Conservation (phyloP, 257 asterid genomes). For the Anisodus acutangulus region DNA sequence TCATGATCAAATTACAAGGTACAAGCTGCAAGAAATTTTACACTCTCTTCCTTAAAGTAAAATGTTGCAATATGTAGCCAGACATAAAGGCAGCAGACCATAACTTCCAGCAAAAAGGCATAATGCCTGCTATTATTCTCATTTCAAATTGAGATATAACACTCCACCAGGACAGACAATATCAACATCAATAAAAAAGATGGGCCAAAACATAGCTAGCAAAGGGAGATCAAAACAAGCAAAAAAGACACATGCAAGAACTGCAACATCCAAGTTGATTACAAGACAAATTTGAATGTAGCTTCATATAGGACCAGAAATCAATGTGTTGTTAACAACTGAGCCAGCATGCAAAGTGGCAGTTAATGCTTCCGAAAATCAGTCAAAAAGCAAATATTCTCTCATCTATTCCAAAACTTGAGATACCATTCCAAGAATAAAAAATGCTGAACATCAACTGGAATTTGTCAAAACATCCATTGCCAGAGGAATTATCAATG, state of each 20-base stretch:
- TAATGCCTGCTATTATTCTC: background rate
- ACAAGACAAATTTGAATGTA: background rate
- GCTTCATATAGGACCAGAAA: background rate
- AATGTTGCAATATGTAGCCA: background rate
- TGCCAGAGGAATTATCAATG: background rate
- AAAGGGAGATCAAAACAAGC: background rate
- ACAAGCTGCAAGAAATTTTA: background rate
- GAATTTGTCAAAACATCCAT: background rate
- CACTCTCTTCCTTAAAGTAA: background rate
- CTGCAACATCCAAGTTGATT: background rate
- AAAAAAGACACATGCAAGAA: background rate
- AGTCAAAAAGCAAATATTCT: background rate
- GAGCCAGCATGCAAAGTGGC: background rate
- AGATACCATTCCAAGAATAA: background rate
- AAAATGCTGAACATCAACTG: constrained; percentile 9
- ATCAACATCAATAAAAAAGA: background rate
- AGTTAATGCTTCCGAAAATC: background rate
- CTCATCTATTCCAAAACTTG: background rate
- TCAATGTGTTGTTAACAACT: background rate
- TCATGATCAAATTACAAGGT: constrained; percentile 19
- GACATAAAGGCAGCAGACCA: background rate
- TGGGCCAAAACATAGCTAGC: background rate
- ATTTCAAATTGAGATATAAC: constrained; percentile 16
- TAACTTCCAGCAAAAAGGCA: background rate
- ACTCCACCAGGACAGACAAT: background rate